Evolutionary conservation across 2,329 filamentous ascomycete genomes (phyloP).

Genomic region (Gliomastix tumulicola): DNA sequence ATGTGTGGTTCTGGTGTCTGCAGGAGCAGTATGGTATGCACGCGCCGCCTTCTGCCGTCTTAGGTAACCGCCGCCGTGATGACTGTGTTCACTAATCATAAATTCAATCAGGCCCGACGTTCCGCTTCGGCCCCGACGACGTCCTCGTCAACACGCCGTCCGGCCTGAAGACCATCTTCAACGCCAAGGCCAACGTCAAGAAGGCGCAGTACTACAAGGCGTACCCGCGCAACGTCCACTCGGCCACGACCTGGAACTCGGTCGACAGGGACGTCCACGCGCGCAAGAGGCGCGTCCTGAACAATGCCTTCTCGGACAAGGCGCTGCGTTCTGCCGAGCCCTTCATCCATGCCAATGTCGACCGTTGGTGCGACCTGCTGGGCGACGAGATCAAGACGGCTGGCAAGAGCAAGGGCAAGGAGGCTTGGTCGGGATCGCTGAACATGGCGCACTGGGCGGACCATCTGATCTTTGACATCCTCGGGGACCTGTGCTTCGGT

Average conservation of each 20-base stretch:
- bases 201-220: slow-evolving; percentile 12
- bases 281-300: slow-evolving; percentile 14
- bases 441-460: slow-evolving; percentile 15
- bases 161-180: slow-evolving; percentile 10
- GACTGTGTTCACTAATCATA: too few species aligned
- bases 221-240: slow-evolving; percentile 8
- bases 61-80: too few species aligned
- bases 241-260: slow-evolving; percentile 11
- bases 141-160: slow-evolving; percentile 11
- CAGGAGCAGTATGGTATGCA: slow-evolving; percentile 11
- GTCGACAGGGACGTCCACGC: slow-evolving; percentile 9
- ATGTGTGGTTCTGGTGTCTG: slow-evolving; percentile 10
- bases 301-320: slow-evolving; percentile 18
- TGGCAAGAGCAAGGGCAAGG: slow-evolving; percentile 6
- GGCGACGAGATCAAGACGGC: slow-evolving; percentile 8
- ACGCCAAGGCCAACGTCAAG: slow-evolving; percentile 10
- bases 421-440: slow-evolving; percentile 6
- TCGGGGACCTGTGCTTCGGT: slow-evolving; percentile 12
- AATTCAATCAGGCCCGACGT: slow-evolving; percentile 9
- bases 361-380: slow-evolving; percentile 14
- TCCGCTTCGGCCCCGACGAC: slow-evolving; percentile 10
- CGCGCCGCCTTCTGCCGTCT: too few species aligned
- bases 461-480: slow-evolving; percentile 13
- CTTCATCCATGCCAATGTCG: slow-evolving; percentile 12
- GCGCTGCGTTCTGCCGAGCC: slow-evolving; percentile 20